Conservation (phyloP, 208 protist species). For the Trypanosomatidae sp. region DNA sequence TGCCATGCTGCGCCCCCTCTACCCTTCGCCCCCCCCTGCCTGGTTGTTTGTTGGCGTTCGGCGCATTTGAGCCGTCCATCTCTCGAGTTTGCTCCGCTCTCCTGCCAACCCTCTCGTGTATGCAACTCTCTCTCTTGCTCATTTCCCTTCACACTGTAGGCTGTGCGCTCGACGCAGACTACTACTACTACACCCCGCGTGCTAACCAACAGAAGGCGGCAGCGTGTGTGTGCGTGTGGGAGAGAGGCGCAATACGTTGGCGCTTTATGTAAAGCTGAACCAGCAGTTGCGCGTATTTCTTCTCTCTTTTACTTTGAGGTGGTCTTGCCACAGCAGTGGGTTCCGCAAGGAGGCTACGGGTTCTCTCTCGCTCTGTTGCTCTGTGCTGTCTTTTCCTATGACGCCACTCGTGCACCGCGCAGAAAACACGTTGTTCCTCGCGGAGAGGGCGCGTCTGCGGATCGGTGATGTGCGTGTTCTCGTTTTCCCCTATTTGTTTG, state of each 20-base stretch:
- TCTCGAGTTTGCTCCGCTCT: too few relatives aligned
- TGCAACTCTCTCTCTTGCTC: background rate
- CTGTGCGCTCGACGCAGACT: background rate
- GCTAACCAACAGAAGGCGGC: background rate
- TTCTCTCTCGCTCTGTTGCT: background rate
- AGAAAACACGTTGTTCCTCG: background rate
- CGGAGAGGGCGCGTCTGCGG: background rate
- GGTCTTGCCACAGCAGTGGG: background rate
- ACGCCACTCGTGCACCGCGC: conserved; percentile 1
- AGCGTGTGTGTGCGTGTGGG: background rate
- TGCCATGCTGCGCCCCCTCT: background rate
- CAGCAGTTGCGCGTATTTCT: background rate
- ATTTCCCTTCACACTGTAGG: background rate
- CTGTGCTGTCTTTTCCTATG: conserved; percentile 2
- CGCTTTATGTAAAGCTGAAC: background rate
- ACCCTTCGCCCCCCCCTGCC: background rate
- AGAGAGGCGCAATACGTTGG: background rate
- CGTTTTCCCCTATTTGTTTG: background rate
- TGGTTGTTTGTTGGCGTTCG: background rate
- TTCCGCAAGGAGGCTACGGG: background rate
- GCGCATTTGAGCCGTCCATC: background rate
- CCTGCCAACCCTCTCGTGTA: background rate
- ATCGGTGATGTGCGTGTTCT: background rate
- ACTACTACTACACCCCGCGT: background rate
- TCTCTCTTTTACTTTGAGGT: background rate